Base-by-base conservation (phyloP, 805 yeast genomes). In the Candida boidinii region DNA sequence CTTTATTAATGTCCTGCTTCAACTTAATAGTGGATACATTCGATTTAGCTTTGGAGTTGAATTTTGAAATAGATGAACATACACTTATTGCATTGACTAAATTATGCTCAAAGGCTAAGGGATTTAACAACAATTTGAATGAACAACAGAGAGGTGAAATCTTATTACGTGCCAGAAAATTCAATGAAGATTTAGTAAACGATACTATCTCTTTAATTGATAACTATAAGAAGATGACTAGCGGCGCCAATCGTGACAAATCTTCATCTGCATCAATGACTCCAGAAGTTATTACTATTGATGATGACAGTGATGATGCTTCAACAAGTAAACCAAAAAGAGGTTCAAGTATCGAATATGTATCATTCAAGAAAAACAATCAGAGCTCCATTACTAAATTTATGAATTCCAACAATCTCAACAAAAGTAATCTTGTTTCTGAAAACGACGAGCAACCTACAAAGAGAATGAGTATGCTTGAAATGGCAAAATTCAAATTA, bases 1-100 rank as follows among this genome's bases (percentile, higher is more conserved):
- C 86, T 2, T 61, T 90, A 29, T 59, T 84, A 28, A 68, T 68
- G 17, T 70, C 85, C 1, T 85, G 95, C 62, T 88, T 84, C 5
- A 66, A 68, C 17, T 60, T 86, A 29, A 80, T 83, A 4, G 68
- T 76, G 31, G 68, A 70, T 27, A 75, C 85, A 0, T 63, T 86
- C 29, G 82, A 77, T 42, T 54, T 82, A 28, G 83, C 87, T 0
- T 54, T 59, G 20, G 78, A 73, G 26, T 50, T 62, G 26, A 72
- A 68, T 17, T 58, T 76, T 25, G 49, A 67, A 10, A 48, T 51
- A 3, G 64, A 80, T 15, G 78, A 76, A 25, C 66, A 63, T 4
- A 62, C 62, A 2, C 62, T 83, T 29, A 64, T 79, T 10, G 67
- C 66, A 16, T 53, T 70, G 28, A 76, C 80, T 0, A 73, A 69